Percentiles rank a stretch among this genome's conserved stretches.
These are phyloP conservation scores for Silene uniflora DNA, from an alignment of 148 eudicot species.

Conservation along the genomic window DNA sequence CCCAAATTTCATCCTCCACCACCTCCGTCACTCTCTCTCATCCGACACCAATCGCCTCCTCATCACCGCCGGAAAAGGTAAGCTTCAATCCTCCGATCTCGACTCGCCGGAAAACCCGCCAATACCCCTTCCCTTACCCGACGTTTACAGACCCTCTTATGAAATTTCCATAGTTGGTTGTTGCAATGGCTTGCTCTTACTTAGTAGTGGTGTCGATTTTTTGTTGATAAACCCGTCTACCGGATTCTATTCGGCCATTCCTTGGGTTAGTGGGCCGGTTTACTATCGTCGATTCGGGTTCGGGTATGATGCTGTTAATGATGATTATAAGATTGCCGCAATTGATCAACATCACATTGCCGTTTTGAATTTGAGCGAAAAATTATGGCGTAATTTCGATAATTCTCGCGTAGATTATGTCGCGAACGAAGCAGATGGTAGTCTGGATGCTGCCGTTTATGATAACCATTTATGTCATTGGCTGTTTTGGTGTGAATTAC, in stretches of 20 bases:
- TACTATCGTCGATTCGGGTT: background rate
- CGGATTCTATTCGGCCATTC: background rate
- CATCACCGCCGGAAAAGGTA: background rate
- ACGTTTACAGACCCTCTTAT: background rate
- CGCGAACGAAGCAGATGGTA: too few species aligned
- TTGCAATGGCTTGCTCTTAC: background rate
- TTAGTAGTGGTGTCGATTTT: background rate
- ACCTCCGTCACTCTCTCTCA: constrained; percentile 14
- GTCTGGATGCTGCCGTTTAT: background rate
- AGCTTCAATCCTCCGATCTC: background rate
- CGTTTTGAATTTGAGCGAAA: too few species aligned
- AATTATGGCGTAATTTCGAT: background rate
- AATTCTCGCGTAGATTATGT: background rate
- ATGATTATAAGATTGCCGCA: background rate
- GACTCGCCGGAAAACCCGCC: background rate
- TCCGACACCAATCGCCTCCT: constrained; percentile 4
- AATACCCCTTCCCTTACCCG: background rate
- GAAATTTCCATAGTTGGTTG: background rate
- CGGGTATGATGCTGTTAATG: background rate
- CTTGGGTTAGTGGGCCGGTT: background rate
- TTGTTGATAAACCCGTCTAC: constrained; percentile 1
- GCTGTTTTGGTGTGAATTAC: background rate
- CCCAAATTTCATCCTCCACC: constrained; percentile 3
- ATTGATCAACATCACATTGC: background rate
- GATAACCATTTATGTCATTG: constrained; percentile 4